These are phyloP conservation scores for Anisogramma anomala DNA, from an alignment of 2,329 filamentous ascomycete species.

Conservation along the genomic window DNA sequence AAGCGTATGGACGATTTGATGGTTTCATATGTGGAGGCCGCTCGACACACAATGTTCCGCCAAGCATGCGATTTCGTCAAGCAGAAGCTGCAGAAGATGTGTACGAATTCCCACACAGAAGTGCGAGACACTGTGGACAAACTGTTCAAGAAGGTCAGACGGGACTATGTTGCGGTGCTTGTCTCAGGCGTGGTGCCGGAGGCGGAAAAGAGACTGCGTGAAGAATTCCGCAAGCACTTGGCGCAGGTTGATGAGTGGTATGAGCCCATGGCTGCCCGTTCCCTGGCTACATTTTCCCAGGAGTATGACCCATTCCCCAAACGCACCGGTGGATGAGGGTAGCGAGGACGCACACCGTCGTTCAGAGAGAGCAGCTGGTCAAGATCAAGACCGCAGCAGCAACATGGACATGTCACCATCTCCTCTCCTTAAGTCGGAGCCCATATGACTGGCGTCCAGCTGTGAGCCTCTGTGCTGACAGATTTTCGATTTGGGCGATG, in stretches of 20 bases:
- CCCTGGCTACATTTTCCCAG: too few species aligned
- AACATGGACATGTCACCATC: too few species aligned
- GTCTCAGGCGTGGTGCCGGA: not conserved
- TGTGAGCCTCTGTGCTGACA: too few species aligned
- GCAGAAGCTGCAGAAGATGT: conserved; percentile 27
- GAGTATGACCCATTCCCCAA: too few species aligned
- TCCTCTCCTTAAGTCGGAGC: too few species aligned
- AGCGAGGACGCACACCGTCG: too few species aligned
- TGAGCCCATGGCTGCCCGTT: too few species aligned
- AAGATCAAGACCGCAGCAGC: too few species aligned
- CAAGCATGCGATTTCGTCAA: conserved; percentile 31
- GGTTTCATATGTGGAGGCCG: conserved; percentile 29
- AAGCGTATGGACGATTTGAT: conserved; percentile 42
- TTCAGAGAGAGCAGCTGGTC: too few species aligned
- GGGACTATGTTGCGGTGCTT: conserved; percentile 1
- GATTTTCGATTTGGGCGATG: too few species aligned
- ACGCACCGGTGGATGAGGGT: too few species aligned
- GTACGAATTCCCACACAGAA: not conserved
- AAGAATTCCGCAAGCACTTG: not conserved
- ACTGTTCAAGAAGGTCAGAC: not conserved
- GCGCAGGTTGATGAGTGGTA: not conserved
- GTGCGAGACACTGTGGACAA: not conserved
- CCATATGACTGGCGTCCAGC: too few species aligned
- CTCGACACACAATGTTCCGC: conserved; percentile 37
- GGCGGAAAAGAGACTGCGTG: not conserved